These are phyloP conservation scores for Globisporangium splendens DNA, from an alignment of 352 stramenopile genomes.

Conservation along the genomic window DNA sequence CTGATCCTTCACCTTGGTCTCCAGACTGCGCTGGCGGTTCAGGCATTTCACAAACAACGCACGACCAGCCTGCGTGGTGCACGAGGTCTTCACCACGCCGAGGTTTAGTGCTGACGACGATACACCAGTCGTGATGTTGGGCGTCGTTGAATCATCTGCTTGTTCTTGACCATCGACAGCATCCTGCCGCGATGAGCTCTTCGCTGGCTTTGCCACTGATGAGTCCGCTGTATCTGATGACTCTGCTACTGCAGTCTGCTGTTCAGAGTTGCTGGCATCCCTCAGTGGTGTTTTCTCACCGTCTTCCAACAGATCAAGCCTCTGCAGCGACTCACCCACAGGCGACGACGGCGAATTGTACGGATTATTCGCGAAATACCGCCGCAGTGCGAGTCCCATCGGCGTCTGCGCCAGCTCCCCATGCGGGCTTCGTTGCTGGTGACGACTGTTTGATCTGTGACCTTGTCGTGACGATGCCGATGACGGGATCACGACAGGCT, in stretches of 20 bases:
- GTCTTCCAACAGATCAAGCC: neutral
- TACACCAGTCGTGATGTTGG: neutral
- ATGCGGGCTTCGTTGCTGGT: conserved; percentile 28
- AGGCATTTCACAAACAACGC: conserved; percentile 79
- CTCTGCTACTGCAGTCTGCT: neutral
- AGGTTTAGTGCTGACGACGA: neutral
- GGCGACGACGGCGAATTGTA: conserved; percentile 7
- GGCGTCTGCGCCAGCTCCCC: conserved; percentile 50
- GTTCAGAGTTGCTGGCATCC: conserved; percentile 1
- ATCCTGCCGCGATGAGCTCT: neutral
- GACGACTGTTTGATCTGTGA: neutral
- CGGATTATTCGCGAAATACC: conserved; percentile 44
- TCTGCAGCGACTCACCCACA: neutral
- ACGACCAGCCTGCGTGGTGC: conserved; percentile 33
- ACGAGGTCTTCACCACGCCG: conserved; percentile 22
- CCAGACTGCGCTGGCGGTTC: conserved; percentile 76
- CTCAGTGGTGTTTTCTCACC: conserved; percentile 1
- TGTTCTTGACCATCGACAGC: no score
- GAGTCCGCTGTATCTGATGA: neutral
- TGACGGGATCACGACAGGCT: conserved; percentile 17
- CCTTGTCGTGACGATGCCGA: neutral
- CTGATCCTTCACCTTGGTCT: conserved; percentile 65
- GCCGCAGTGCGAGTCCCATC: conserved; percentile 47
- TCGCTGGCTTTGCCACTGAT: neutral
- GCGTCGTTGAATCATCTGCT: neutral